Base-by-base conservation (phyloP, 805 yeast genomes). In the Zygosaccharomyces bailii region DNA sequence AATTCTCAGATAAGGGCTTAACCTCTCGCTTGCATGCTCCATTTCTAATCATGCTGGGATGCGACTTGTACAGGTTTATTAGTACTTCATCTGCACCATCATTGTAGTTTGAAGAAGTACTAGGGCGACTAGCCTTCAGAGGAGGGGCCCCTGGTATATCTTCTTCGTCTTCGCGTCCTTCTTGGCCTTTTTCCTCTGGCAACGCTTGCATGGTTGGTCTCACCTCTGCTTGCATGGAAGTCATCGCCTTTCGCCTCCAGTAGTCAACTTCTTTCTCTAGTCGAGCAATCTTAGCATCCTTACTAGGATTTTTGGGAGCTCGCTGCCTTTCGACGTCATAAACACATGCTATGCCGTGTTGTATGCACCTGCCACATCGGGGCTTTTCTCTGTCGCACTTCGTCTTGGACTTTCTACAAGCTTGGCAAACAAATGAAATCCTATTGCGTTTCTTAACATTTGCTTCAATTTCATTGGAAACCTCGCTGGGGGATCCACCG, bases 351-450 rank as follows among this genome's bases (percentile, higher is more conserved):
- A 61, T 34, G 16, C 54, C 56, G 25, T 57, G 54, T 37, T 56
- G 54, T 9, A 48, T 43, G 47, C 69, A 65, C 20, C 67, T 46
- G 5, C 54, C 39, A 45, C 69, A 65, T 13, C 49, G 33, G 13
- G 66, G 65, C 44, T 62, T 63, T 30, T 53, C 55, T 32, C 59
- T 56, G 45, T 65, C 67, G 44, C 69, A 65, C 42, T 58, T 64
- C 0, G 66, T 60, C 48, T 64, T 62, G 1, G 65, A 54, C 39
- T 53, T 55, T 38, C 68, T 46, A 39, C 69, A 65, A 1, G 56
- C 54, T 39, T 60, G 59, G 41, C 69, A 65, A 11, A 63, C 67
- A 43, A 54, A 65, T 0, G 69, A 65, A 5, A 65, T 42, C 37
- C 68, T 51, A 34, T 65, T 57, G 30, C 69, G 53, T 33, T 53